A percentile compares a stretch with the other conserved stretches of the same genome.
phyloP scores from a whole-genome alignment of 164 flowering plant species.

The Sextonia rubra region DNA sequence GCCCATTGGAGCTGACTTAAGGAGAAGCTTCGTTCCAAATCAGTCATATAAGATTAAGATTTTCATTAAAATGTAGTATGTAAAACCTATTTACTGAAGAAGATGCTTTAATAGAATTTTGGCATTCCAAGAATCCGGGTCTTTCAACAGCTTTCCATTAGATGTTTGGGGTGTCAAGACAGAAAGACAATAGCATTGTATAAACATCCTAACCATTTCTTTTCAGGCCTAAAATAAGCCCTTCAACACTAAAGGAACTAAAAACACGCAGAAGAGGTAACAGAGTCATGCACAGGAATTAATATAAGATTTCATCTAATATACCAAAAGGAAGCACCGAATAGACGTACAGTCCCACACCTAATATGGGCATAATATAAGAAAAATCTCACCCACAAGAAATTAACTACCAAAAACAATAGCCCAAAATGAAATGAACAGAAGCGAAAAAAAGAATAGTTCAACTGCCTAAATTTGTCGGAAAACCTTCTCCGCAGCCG shows the following conservation, averaged over 20 bases:
- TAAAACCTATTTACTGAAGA: neutral
- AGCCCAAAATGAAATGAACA: neutral
- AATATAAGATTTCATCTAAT: neutral
- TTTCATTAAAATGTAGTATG: neutral
- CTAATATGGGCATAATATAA: neutral
- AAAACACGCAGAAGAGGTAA: neutral
- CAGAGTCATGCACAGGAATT: neutral
- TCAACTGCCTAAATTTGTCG: constrained; percentile 27
- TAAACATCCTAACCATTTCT: neutral
- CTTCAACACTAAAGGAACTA: neutral
- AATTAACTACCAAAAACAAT: neutral
- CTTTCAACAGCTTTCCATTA: neutral
- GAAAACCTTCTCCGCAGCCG: constrained; percentile 84
- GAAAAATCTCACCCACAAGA: neutral
- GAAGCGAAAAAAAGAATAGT: neutral
- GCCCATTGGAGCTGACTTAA: neutral
- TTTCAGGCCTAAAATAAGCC: neutral
- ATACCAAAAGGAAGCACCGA: neutral
- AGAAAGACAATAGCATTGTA: neutral
- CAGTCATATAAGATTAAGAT: neutral
- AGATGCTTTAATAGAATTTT: no score
- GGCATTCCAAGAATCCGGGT: neutral
- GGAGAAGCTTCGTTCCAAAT: neutral
- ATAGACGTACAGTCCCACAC: neutral
- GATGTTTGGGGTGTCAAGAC: neutral